Evolutionary conservation across 2,329 filamentous ascomycete genomes (phyloP), one percentile per base, ranked within the genome.

Genomic region (Colletotrichum limetticola): DNA sequence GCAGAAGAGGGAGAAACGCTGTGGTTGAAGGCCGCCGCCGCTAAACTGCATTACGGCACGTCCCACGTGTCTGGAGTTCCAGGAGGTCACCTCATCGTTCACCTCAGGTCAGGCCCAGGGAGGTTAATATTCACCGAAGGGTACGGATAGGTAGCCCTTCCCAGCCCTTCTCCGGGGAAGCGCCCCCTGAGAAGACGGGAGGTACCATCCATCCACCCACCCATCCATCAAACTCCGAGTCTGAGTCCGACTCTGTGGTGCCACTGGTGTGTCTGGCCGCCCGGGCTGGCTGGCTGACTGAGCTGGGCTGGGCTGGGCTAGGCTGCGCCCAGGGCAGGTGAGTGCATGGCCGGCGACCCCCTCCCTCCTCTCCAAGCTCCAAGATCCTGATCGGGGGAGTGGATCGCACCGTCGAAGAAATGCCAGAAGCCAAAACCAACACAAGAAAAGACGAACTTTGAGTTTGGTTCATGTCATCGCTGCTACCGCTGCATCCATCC

Each of bases 381-480:
- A 63, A 72, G 70, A 70, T 72, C 59, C 66, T 72, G 60, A 72
- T 70, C 66, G 70, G 60, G 66, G 70, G 66, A 61, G 70, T 72
- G 70, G 70, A 72, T 72, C 60, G 60, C 70, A 61, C 46, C 60
- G 66, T 70, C 60, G 70, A 72, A 72, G 59, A 72, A 68, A 72
- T 72, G 69, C 69, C 69, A 72, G 69, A 71, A 71, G 53, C 58
- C 69, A 70, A 72, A 70, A 61, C 66, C 70, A 70, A 72, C 37
- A 8, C 66, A 61, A 72, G 70, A 72, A 72, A 72, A 65, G 70
- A 72, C 70, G 70, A 72, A 72, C 70, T 72, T 72, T 72, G 70
- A 72, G 70, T 72, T 72, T 70, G 66, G 70, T 72, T 72, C 70
- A 56, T 72, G 70, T 70, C 70, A 70, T 70, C 70, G 70, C 70